Evolutionary conservation across 106 monocot genomes (phyloP), one percentile per base, ranked within the genome.

Genomic region (Apostasia shenzhenica): DNA sequence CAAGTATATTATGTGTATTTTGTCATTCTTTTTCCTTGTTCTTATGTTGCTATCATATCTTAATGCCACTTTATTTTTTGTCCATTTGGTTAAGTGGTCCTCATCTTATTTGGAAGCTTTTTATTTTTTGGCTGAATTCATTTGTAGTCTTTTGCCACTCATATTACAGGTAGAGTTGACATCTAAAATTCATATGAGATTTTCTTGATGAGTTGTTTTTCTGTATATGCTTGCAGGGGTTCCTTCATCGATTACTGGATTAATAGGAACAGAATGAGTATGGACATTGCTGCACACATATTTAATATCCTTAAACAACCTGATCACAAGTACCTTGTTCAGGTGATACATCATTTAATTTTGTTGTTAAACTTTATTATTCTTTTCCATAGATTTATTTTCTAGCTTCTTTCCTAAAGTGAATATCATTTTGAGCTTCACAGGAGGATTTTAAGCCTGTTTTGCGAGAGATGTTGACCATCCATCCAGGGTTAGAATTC

Each of bases 401-500:
- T 54, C 40, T 61, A 54, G 41, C 44, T 55, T 54, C 50, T 54
- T 63, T 39, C 45, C 14, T 49, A 50, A 9, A 67, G 48, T 50
- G 2, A 39, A 26, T 51, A 50, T 39, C 40, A 39, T 67, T 14
- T 67, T 51, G 37, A 67, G n/a, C 40, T 10, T 14, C 72, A 44
- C 40, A 90, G 95, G 91, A 89, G 73, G 95, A 95, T 68, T 95
- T 95, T 61, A 95, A 89, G 74, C 91, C 88, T 73, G 76, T 95
- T 77, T 80, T 95, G 11, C 74, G 76, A 72, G 95, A 95, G 60
- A 84, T 95, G 70, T 78, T 95, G 73, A 78, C 86, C 42, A 89
- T 73, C 54, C 95, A 95, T 81, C 91, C 91, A 40, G 95, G 95
- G 4, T 69, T 95, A 71, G 95, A 95, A 65, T 95, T 95, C 47